Conservation (phyloP, 345 rosid genomes). For the Camelina neglecta region DNA sequence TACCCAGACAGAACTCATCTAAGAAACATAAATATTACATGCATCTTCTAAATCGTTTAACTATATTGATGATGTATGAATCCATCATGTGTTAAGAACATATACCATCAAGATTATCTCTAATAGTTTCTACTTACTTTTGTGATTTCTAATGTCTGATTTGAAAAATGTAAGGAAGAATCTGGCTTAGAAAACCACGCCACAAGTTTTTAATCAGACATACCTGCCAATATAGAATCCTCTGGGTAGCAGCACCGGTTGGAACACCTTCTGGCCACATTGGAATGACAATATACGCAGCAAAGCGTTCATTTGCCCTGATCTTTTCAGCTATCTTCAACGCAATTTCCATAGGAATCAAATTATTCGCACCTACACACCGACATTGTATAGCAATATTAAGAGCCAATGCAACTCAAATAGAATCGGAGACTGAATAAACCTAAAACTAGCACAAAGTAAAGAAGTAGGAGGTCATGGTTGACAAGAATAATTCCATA, state of each 20-base stretch:
- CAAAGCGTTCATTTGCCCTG: slow-evolving; percentile 77
- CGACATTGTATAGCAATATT: slow-evolving; percentile 21
- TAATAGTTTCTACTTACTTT: slow-evolving; percentile 7
- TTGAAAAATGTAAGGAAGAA: neutral
- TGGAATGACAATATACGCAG: slow-evolving; percentile 87
- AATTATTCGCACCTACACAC: slow-evolving; percentile 79
- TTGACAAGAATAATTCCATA: slow-evolving; percentile 5
- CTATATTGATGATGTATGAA: slow-evolving; percentile 8
- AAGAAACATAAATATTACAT: slow-evolving; percentile 8
- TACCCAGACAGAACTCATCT: neutral
- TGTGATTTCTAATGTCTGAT: slow-evolving; percentile 19
- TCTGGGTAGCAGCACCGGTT: slow-evolving; percentile 59
- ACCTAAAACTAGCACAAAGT: slow-evolving; percentile 22
- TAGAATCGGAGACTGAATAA: neutral
- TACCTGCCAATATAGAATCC: slow-evolving; percentile 95
- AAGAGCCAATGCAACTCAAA: slow-evolving; percentile 12
- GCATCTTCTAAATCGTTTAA: neutral
- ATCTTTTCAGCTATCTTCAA: slow-evolving; percentile 88
- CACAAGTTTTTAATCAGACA: neutral
- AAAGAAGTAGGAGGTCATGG: neutral
- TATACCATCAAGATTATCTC: neutral
- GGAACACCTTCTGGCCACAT: slow-evolving; percentile 98
- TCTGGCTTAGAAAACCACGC: neutral
- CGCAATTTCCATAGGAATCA: slow-evolving; percentile 92
- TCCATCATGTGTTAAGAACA: neutral